Evolutionary conservation across 23 red algal genomes (phyloP), one percentile per base, ranked within the genome.

Genomic region (Cyanidioschyzon merolae): DNA sequence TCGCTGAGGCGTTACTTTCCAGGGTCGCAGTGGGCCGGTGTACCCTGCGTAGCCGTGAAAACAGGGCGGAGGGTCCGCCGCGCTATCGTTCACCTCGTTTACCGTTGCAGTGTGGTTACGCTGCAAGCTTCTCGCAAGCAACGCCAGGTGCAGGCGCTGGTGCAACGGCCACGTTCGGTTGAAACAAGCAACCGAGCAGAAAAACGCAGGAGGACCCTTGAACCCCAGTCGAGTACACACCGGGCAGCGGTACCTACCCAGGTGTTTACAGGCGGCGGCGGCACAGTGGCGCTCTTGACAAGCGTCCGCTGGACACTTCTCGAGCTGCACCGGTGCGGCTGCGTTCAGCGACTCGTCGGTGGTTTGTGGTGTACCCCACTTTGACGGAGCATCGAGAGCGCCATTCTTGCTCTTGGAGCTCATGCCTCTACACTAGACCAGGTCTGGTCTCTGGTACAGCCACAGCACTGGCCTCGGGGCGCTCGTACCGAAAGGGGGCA

Each of bases 131-230:
- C 59, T 71, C 63, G 32, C 21, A 7, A 25, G 12, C 63, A 35
- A 25, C 3, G 63, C 63, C 63, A 32, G 29, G 85, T 96, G 92
- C 35, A 89, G 34, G 37, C 50, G 35, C 76, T 96, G 86, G 83
- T 96, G 92, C 24, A 59, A 25, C 24, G 57, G 35, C 92, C 92
- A 90, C 3, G 58, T 51, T 0, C 68, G 68, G 34, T 83, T 75
- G 77, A 96, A 96, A 59, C 92, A 96, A 0, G 74, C 58, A 39
- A 79, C 79, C 1, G 87, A 84, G 57, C 92, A 96, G 79, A 96
- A 96, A 76, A 80, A 96, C 29, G 77, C 75, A 12, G 50, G 37
- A 2, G 54, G 41, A 21, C 71, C 24, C 31, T 79, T 75, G 1
- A 77, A 79, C 29, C 86, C 85, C 17, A 90, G 84, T 67, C 87